These are phyloP conservation scores for Aureobasidium sp. DNA, from an alignment of 2,329 filamentous ascomycete species.

Conservation along the genomic window DNA sequence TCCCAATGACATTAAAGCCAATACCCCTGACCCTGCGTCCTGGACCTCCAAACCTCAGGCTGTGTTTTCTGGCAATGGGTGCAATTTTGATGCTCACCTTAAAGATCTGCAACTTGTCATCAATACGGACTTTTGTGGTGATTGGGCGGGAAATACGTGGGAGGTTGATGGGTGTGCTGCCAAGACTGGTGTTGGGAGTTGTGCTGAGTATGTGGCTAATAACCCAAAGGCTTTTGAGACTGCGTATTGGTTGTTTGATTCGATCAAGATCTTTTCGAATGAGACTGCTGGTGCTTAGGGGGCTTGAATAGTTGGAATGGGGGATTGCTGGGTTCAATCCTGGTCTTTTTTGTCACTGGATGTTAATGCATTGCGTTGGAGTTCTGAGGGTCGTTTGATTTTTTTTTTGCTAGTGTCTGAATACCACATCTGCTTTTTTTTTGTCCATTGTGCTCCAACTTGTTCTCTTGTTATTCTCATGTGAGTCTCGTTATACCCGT, in stretches of 20 bases:
- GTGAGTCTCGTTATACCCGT: background rate
- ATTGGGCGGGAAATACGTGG: constrained; percentile 75
- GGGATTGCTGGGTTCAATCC: too few species aligned
- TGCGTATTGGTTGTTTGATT: constrained; percentile 65
- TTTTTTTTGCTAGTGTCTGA: background rate
- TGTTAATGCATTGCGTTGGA: background rate
- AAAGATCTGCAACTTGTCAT: constrained; percentile 65
- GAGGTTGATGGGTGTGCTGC: constrained; percentile 51
- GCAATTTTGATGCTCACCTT: constrained; percentile 67
- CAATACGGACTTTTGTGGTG: constrained; percentile 79
- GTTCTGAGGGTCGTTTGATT: background rate
- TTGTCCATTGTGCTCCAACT: background rate
- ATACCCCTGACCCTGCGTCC: constrained; percentile 54
- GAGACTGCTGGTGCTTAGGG: background rate
- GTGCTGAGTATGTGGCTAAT: constrained; percentile 62
- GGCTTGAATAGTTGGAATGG: too few species aligned
- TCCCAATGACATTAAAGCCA: constrained; percentile 54
- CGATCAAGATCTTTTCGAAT: background rate
- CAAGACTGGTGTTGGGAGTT: constrained; percentile 51
- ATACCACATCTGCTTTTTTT: background rate
- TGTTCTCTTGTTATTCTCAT: background rate
- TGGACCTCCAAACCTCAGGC: constrained; percentile 63
- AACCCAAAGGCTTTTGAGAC: constrained; percentile 65
- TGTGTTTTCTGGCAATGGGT: constrained; percentile 57
- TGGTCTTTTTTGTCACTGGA: too few species aligned